A percentile compares a stretch with the other conserved stretches of the same genome.
These are phyloP conservation scores for Phytophthora boehmeriae DNA, from an alignment of 352 stramenopile species.

Conservation along the genomic window DNA sequence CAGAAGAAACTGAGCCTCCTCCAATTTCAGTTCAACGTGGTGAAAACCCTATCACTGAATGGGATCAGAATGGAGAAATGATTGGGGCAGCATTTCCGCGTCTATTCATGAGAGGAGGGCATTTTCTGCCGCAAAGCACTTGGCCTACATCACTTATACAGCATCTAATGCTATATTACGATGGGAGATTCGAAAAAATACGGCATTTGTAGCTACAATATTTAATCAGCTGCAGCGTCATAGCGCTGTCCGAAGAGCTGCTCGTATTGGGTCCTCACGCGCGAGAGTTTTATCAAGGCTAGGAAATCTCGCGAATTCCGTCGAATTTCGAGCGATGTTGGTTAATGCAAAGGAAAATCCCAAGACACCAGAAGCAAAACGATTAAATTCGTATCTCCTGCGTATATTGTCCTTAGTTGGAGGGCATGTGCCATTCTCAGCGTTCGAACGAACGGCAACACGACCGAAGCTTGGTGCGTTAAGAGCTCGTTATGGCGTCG, in stretches of 20 bases:
- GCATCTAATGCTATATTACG: constrained; percentile 8
- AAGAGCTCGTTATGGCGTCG: not conserved
- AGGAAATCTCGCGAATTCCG: not conserved
- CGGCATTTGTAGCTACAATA: not conserved
- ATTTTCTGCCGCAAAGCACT: not conserved
- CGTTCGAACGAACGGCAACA: not conserved
- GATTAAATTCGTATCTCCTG: constrained; percentile 5
- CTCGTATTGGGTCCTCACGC: not conserved
- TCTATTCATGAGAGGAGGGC: constrained; percentile 9
- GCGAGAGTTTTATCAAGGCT: not conserved
- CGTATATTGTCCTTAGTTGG: constrained; percentile 5
- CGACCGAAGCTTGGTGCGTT: constrained; percentile 6
- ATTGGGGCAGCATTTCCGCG: constrained; percentile 16
- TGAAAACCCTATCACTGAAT: constrained; percentile 3
- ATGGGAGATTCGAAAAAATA: constrained; percentile 8
- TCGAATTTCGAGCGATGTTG: not conserved
- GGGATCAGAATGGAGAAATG: constrained; percentile 11
- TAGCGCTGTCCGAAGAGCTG: not conserved
- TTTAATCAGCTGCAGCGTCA: constrained; percentile 13
- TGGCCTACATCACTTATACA: not conserved
- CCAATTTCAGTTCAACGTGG: no score
- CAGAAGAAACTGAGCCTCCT: not conserved
- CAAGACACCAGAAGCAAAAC: not conserved
- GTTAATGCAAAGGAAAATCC: not conserved
- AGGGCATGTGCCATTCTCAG: constrained; percentile 3